Base-by-base conservation (phyloP, 768 basidiomycete genomes). In the Postia placenta region DNA sequence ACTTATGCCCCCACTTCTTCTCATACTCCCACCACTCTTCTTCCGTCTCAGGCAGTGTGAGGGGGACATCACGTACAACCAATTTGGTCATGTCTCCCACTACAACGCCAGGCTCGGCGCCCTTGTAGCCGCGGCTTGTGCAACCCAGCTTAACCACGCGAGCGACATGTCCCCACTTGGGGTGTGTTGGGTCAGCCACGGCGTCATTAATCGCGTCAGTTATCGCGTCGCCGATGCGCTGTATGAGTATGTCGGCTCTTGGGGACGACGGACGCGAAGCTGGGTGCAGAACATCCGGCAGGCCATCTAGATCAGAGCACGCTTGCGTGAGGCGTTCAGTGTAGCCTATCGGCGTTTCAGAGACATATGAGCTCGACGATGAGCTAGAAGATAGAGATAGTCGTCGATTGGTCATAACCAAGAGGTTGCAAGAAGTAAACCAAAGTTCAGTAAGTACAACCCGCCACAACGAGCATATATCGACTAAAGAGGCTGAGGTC, bases 11-110 rank as follows among this genome's bases (percentile, higher is more conserved):
- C 60, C 67, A 67, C 50, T 51, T 64, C 50, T 51, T 63, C 60
- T 79, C 77, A 68, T 70, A 74, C 22, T 68, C 67, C 12, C 65
- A 51, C 77, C 79, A 79, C 28, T 74, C 72, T 39, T 67, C 67
- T 57, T 80, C 79, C 15, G 70, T 73, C 22, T 68, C 67, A 11
- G 76, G 74, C 54, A 79, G 46, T 55, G 69, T 57, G 62, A 64
- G 65, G 51, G 58, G 47, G 27, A 64, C 60, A 19, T 57, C 49
- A 20, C 54, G 60, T n/a, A 56, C 38, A 2, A 40, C 38, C 23
- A 46, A 66, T 48, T 56, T 64, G 37, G 14, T 55, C 51, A 40
- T 30, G 50, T 51, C 49, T 37, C 65, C 56, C 58, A 61, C 26
- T 48, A 51, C 56, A 53, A 60, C 50, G 9, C 54, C 58, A 15